A percentile compares a stretch with the other conserved stretches of the same genome.
Conservation (phyloP, 2,329 filamentous ascomycete genomes). For the Trichoderma sp. region DNA sequence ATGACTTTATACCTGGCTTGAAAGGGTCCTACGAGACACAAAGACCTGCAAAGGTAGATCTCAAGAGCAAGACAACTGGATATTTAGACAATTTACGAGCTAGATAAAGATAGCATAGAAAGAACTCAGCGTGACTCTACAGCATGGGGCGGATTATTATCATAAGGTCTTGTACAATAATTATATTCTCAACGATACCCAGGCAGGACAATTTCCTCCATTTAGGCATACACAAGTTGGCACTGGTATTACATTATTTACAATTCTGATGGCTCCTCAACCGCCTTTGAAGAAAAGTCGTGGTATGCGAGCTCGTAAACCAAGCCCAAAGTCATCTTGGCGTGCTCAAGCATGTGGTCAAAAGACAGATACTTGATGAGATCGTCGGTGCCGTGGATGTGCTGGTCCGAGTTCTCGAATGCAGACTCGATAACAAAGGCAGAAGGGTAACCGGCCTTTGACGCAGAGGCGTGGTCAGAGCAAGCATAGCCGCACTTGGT, state of each 20-base stretch:
- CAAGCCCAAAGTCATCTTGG: slow-evolving; percentile 77
- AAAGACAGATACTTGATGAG: slow-evolving; percentile 73
- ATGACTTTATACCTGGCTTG: background rate
- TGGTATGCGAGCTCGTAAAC: slow-evolving; percentile 83
- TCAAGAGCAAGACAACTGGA: background rate
- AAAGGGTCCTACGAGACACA: background rate
- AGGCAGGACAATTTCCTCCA: background rate
- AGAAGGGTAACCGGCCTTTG: slow-evolving; percentile 72
- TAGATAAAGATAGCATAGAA: background rate
- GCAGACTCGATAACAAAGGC: slow-evolving; percentile 76
- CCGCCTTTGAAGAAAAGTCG: slow-evolving; percentile 53
- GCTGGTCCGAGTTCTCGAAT: slow-evolving; percentile 65
- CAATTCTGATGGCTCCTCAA: background rate
- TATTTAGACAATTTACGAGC: background rate
- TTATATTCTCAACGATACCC: background rate
- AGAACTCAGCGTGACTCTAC: background rate
- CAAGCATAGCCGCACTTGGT: slow-evolving; percentile 89
- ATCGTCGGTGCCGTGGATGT: slow-evolving; percentile 72
- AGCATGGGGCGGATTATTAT: background rate
- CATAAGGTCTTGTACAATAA: background rate
- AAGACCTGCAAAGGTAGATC: background rate
- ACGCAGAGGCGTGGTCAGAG: slow-evolving; percentile 72
- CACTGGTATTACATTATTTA: background rate
- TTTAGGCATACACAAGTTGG: background rate
- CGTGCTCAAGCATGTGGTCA: slow-evolving; percentile 90